Percentiles rank a stretch among this genome's conserved stretches.
phyloP scores from a whole-genome alignment of 352 stramenopile species.

The Phytophthora parvispora region DNA sequence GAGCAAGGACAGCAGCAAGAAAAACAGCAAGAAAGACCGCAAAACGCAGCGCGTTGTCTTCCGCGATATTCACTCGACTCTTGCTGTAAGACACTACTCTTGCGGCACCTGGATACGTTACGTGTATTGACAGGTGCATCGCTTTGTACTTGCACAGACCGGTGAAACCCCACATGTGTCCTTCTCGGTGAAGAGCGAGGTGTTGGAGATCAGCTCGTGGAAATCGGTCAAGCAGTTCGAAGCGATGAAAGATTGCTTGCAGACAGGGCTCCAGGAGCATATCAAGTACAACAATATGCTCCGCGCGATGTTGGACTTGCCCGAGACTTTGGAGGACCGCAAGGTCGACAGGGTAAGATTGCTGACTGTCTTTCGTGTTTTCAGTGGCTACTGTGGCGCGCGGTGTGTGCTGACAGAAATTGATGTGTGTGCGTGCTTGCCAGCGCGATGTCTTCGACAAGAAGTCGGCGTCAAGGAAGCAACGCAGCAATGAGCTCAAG shows the following conservation, averaged over 20 bases:
- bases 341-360: constrained; percentile 78
- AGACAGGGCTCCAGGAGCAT: constrained; percentile 82
- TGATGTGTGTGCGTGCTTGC: constrained; percentile 7
- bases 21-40: constrained; percentile 91
- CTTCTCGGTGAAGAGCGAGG: constrained; percentile 81
- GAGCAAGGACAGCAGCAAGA: constrained; percentile 93
- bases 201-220: constrained; percentile 83
- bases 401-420: constrained; percentile 6
- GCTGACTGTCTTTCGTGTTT: not conserved
- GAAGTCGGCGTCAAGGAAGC: constrained; percentile 80
- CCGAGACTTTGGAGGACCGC: constrained; percentile 78
- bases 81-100: constrained; percentile 56
- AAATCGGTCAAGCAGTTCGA: constrained; percentile 87
- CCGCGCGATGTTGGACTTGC: constrained; percentile 78
- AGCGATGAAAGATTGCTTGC: constrained; percentile 80
- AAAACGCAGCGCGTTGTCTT: constrained; percentile 90
- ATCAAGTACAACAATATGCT: constrained; percentile 93
- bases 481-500: constrained; percentile 86
- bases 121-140: not conserved
- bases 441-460: constrained; percentile 88
- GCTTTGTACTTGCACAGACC: constrained; percentile 45
- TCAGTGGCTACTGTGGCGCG: not conserved
- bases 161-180: constrained; percentile 84
- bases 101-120: not conserved
- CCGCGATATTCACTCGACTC: constrained; percentile 83